Base-by-base conservation (phyloP, 208 protist species). In the Crithidia sp. region DNA sequence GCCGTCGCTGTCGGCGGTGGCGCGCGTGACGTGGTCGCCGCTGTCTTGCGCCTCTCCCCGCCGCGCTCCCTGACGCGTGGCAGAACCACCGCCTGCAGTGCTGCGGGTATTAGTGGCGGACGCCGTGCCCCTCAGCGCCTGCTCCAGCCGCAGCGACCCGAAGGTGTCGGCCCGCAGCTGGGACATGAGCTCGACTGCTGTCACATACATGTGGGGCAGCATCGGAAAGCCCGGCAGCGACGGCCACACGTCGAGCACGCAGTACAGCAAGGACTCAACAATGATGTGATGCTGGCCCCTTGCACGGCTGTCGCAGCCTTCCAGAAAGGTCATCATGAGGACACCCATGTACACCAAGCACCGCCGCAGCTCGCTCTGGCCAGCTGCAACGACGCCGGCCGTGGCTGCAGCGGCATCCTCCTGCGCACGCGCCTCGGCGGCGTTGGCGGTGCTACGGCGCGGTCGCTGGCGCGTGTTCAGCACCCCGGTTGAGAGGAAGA, bases 391-490 rank as follows among this genome's bases (percentile, higher is more conserved):
- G 7, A 54, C 56, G 41, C 53, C 58, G 40, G 69, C 57, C n/a
- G 55, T 45, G 28, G 49, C 53, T 41, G 57, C 60, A 6, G 56
- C 41, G 28, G 53, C 76, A 66, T 68, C 47, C 13, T 65, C 71
- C 5, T 67, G 76, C n/a, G 8, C 10, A 7, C 70, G 2, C 54
- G 59, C 68, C n/a, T 74, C 61, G 17, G 74, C 73, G 53, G 55
- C 67, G 55, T 4, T 56, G 59, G 13, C 43, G 19, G 70, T 88
- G 59, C 57, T 72, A 50, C 36, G 16, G 55, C 85, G 83, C 19
- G 82, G 87, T 5, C 74, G 74, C 39, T 87, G 76, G 54, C 88
- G 84, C 49, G 92, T 87, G 28, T 83, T 87, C 60, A 87, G 82
- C 28, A 84, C 86, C 66, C 92, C 85, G 0, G 65, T 37, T 3